Base-by-base conservation (phyloP, 805 yeast genomes). In the Jamesozyma jinghongensis region DNA sequence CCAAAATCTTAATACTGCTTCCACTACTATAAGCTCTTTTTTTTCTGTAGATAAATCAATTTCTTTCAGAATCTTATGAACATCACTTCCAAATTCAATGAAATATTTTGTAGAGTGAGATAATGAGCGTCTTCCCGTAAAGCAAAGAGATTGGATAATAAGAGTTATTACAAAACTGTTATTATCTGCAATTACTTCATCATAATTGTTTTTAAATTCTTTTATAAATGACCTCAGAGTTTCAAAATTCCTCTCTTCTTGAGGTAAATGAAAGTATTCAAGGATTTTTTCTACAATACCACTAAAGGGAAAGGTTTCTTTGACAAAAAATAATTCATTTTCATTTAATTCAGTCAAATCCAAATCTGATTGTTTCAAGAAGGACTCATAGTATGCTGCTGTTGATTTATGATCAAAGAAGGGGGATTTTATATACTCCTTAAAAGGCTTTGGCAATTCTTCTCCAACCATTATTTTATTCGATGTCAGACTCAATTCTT, bases 121-220 rank as follows among this genome's bases (percentile, higher is more conserved):
- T 26, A 87, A 71, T 0, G 97, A 87, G 53, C 96, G 73, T 35
- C 84, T 80, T 2, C 97, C 96, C 40, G 85, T 78, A 49, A 78
- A 78, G 36, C 90, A 81, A 39, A 85, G 69, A 0, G 82, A 69
- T 51, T 85, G 88, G 52, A 79, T 70, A 13, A 85, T 62, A 8
- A 83, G 62, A 18, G 79, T 74, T 17, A 82, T 67, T 25, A 78
- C 58, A 40, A 80, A 68, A 48, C 60, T 57, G 22, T 65, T 65
- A 27, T 64, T 46, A 31, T 65, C 56, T 3, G 53, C 56, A 18
- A 65, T 69, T 50, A 37, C 54, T 48, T 17, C 49, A 1, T 41
- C 42, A 32, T 37, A 32, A 46, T 43, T 50, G 7, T 43, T 49
- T 31, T 52, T 56, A 16, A 66, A 42, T 5, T 49, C 51, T 12